Evolutionary conservation across 371 early-diverging fungal species (phyloP).

Genomic region (Rhizomucor pusillus): DNA sequence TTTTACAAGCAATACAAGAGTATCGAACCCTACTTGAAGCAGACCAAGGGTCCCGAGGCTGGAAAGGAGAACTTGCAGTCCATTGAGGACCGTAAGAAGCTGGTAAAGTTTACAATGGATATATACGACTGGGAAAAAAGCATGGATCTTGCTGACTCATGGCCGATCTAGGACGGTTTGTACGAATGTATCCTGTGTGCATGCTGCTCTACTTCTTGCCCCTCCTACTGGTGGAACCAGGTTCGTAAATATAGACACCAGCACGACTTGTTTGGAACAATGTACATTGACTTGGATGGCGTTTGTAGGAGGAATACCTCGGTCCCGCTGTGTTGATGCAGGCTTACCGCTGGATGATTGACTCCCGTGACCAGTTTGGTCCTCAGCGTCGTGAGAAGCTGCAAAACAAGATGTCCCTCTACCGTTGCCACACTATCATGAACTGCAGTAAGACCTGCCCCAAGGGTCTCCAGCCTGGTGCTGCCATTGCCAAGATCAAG

Average conservation of each 20-base stretch:
- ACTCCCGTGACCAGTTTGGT: conserved; percentile 93
- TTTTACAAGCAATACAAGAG: conserved; percentile 97
- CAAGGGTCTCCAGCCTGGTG: conserved; percentile 95
- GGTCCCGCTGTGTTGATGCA: conserved; percentile 97
- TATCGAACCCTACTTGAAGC: conserved; percentile 94
- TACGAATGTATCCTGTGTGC: conserved; percentile 98
- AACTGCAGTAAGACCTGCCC: conserved; percentile 96
- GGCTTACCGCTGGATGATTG: conserved; percentile 98
- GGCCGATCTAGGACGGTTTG: conserved; percentile 73
- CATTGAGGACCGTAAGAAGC: conserved; percentile 92
- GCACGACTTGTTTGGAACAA: neutral
- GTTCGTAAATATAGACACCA: conserved; percentile 2
- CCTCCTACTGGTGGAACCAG: conserved; percentile 97
- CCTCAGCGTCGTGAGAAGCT: conserved; percentile 84
- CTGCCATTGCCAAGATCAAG: conserved; percentile 96
- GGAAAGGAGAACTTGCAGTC: conserved; percentile 87
- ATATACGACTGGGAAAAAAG: neutral
- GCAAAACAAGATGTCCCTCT: conserved; percentile 94
- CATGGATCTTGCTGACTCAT: too few relatives aligned
- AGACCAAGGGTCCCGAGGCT: conserved; percentile 66
- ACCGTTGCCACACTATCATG: conserved; percentile 99
- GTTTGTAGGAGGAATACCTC: conserved; percentile 73
- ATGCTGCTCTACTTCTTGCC: conserved; percentile 96
- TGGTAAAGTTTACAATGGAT: conserved; percentile 36
- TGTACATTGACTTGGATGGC: neutral